phyloP scores from a whole-genome alignment of 768 basidiomycete species.

The Stropharia rugosoannulata region DNA sequence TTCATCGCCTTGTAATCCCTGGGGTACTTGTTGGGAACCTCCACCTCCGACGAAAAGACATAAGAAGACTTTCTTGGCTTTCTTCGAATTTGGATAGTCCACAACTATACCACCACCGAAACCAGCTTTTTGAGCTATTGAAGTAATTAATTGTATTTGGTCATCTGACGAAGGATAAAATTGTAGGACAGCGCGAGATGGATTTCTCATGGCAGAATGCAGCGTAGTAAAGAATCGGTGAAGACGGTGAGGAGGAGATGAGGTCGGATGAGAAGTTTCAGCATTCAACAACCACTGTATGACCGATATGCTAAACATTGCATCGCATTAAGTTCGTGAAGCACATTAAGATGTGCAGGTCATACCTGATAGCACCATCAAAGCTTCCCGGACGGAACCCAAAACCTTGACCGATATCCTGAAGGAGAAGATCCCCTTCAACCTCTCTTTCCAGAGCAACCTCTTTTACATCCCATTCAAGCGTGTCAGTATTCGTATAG shows the following conservation, averaged over 20 bases:
- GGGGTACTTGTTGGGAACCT: conserved; percentile 63
- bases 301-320: conserved; percentile 80
- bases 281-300: conserved; percentile 98
- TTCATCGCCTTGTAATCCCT: conserved; percentile 72
- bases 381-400: conserved; percentile 97
- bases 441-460: conserved; percentile 95
- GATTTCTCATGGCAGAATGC: conserved; percentile 82
- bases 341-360: background rate
- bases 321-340: conserved; percentile 1
- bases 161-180: conserved; percentile 98
- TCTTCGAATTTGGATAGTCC: conserved; percentile 96
- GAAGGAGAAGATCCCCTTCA: conserved; percentile 93
- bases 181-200: conserved; percentile 84
- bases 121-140: conserved; percentile 89
- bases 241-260: conserved; percentile 84
- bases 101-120: conserved; percentile 97
- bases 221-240: conserved; percentile 92
- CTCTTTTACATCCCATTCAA: conserved; percentile 46
- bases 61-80: conserved; percentile 92
- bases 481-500: background rate
- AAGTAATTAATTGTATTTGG: conserved; percentile 93
- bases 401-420: conserved; percentile 98
- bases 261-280: conserved; percentile 86
- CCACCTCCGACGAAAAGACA: conserved; percentile 90
- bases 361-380: conserved; percentile 94